phyloP scores from a whole-genome alignment of 2,329 filamentous ascomycete species.

The Polytolypa hystricis region DNA sequence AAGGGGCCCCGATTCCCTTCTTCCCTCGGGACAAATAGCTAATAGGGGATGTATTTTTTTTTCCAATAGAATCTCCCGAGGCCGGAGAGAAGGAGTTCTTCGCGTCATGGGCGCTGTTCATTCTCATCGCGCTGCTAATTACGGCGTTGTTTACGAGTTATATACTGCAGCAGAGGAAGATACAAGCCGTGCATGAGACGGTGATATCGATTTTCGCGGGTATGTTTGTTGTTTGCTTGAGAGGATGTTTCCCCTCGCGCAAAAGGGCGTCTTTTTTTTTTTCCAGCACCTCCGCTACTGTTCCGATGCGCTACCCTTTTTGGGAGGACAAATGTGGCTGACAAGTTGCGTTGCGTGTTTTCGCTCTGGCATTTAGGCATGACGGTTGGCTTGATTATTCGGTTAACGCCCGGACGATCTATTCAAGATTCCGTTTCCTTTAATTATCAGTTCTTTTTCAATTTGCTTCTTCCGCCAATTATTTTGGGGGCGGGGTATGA shows the following conservation, averaged over 20 bases:
- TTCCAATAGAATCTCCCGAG: slow-evolving; percentile 42
- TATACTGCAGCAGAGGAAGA: slow-evolving; percentile 88
- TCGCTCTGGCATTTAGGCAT: slow-evolving; percentile 52
- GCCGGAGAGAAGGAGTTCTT: slow-evolving; percentile 87
- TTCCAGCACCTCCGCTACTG: too few relatives aligned
- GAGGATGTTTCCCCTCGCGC: too few relatives aligned
- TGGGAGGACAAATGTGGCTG: too few relatives aligned
- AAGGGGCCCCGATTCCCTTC: background rate
- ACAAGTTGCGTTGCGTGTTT: background rate
- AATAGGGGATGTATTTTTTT: too few relatives aligned
- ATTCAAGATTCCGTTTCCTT: slow-evolving; percentile 90
- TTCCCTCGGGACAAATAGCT: background rate
- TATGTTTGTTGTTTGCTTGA: slow-evolving; percentile 26
- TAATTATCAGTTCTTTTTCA: slow-evolving; percentile 99
- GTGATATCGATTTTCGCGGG: slow-evolving; percentile 97
- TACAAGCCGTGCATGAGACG: slow-evolving; percentile 95
- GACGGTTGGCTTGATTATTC: slow-evolving; percentile 82
- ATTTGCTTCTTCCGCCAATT: slow-evolving; percentile 93
- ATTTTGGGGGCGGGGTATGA: slow-evolving; percentile 97
- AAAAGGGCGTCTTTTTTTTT: too few relatives aligned
- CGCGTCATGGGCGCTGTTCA: slow-evolving; percentile 94
- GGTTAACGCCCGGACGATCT: slow-evolving; percentile 67
- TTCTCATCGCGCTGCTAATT: slow-evolving; percentile 88
- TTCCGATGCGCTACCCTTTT: too few relatives aligned
- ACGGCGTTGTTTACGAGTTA: slow-evolving; percentile 95